A percentile compares a stretch with the other conserved stretches of the same genome.
phyloP scores from a whole-genome alignment of 768 basidiomycete species.

The Agrocybe praecox region DNA sequence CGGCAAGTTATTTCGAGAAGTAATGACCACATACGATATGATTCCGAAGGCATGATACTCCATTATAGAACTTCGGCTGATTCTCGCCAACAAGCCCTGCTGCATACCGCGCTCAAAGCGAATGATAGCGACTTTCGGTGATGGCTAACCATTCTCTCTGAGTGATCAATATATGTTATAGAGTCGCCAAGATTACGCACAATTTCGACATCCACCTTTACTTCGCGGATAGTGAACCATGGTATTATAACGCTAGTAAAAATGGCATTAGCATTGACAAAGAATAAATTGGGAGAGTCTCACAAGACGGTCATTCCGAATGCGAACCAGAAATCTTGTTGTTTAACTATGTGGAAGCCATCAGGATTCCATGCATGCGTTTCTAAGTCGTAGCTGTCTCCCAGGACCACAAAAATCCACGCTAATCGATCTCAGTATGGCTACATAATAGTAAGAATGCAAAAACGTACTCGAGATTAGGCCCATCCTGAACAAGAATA shows the following conservation, averaged over 20 bases:
- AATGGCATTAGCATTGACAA: not conserved
- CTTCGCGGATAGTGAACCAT: slow-evolving; percentile 77
- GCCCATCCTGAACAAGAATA: slow-evolving; percentile 40
- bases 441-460: not conserved
- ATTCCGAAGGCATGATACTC: slow-evolving; percentile 89
- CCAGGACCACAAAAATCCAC: slow-evolving; percentile 73
- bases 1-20: not conserved
- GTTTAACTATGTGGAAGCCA: slow-evolving; percentile 57
- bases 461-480: slow-evolving; percentile 50
- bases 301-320: slow-evolving; percentile 76
- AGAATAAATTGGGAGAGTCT: slow-evolving; percentile 20
- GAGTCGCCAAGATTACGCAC: slow-evolving; percentile 39
- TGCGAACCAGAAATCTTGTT: slow-evolving; percentile 82
- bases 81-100: slow-evolving; percentile 77
- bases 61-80: slow-evolving; percentile 74
- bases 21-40: slow-evolving; percentile 58
- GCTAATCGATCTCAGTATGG: slow-evolving; percentile 27
- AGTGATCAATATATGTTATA: slow-evolving; percentile 4
- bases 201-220: slow-evolving; percentile 77
- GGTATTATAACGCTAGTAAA: slow-evolving; percentile 62
- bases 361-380: slow-evolving; percentile 63
- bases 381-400: slow-evolving; percentile 61
- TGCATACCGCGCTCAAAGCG: slow-evolving; percentile 87
- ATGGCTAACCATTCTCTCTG: slow-evolving; percentile 51
- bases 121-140: slow-evolving; percentile 77